Evolutionary conservation across 1,284 basidiomycete genomes (phyloP).

Genomic region (Cryptococcus deneoformans): DNA sequence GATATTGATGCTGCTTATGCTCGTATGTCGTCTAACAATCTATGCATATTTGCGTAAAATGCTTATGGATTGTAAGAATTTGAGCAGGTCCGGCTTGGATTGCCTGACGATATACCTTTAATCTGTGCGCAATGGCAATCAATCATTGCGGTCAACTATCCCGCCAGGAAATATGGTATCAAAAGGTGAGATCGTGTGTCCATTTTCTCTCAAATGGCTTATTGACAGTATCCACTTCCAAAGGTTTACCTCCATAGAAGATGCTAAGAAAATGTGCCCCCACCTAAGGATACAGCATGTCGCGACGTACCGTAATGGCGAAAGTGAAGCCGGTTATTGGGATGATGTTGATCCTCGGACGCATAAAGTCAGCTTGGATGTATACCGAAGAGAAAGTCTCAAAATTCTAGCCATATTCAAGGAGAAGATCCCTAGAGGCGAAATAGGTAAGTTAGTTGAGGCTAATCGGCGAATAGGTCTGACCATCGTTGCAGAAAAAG

Average conservation of each 20-base stretch:
- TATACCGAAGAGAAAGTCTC: constrained; percentile 90
- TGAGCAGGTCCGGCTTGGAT: constrained; percentile 75
- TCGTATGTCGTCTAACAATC: constrained; percentile 24
- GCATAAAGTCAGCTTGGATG: constrained; percentile 95
- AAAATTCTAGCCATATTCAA: constrained; percentile 88
- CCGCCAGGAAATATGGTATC: constrained; percentile 86
- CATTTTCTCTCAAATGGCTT: neutral
- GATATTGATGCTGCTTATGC: constrained; percentile 94
- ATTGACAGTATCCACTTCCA: neutral
- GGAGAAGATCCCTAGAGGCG: constrained; percentile 62
- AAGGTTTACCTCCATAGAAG: constrained; percentile 54
- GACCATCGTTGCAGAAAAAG: constrained; percentile 59
- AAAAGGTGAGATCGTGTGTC: constrained; percentile 56
- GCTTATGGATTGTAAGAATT: constrained; percentile 56
- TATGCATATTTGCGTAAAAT: neutral
- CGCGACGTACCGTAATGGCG: constrained; percentile 84
- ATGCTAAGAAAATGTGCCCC: constrained; percentile 83
- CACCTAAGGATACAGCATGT: constrained; percentile 84
- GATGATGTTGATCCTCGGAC: constrained; percentile 78
- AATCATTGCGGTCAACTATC: constrained; percentile 92
- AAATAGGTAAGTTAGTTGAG: constrained; percentile 57
- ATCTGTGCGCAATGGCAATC: constrained; percentile 91
- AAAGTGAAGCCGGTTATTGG: constrained; percentile 83
- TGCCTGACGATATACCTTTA: constrained; percentile 69
- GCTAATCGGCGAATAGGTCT: too few species aligned